Evolutionary conservation across 805 yeast species (phyloP).

Genomic region (Candida schatavii): DNA sequence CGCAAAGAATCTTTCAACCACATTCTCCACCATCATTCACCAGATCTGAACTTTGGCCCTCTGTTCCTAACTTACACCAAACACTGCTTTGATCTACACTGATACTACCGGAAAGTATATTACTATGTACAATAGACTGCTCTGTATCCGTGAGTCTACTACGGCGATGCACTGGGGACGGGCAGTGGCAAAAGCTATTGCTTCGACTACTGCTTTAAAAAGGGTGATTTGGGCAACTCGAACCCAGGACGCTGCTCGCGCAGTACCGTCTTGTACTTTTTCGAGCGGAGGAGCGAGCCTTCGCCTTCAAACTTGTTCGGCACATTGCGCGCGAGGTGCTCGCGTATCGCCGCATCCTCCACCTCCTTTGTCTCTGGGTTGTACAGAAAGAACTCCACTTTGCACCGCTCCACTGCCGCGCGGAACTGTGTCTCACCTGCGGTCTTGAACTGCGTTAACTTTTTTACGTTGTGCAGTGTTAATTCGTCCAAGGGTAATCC

Average conservation of each 20-base stretch:
- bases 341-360: conserved; percentile 18
- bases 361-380: conserved; percentile 28
- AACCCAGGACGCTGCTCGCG: conserved; percentile 17
- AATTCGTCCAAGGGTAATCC: conserved; percentile 46
- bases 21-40: too few species aligned
- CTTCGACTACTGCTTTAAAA: conserved; percentile 13
- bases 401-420: conserved; percentile 56
- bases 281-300: conserved; percentile 26
- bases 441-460: conserved; percentile 44
- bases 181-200: not conserved
- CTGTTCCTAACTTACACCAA: too few species aligned
- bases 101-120: too few species aligned
- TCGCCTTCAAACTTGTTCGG: conserved; percentile 18
- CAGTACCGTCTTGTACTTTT: conserved; percentile 31
- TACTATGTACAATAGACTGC: not conserved
- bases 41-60: too few species aligned
- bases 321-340: conserved; percentile 27
- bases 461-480: conserved; percentile 56
- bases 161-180: not conserved
- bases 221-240: conserved; percentile 34
- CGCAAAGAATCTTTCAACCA: too few species aligned
- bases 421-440: conserved; percentile 55
- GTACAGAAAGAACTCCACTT: conserved; percentile 32
- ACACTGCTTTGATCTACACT: not conserved
- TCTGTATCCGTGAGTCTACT: too few species aligned